Conservation (phyloP, 2,329 filamentous ascomycete species). For the Colletotrichum sp. region DNA sequence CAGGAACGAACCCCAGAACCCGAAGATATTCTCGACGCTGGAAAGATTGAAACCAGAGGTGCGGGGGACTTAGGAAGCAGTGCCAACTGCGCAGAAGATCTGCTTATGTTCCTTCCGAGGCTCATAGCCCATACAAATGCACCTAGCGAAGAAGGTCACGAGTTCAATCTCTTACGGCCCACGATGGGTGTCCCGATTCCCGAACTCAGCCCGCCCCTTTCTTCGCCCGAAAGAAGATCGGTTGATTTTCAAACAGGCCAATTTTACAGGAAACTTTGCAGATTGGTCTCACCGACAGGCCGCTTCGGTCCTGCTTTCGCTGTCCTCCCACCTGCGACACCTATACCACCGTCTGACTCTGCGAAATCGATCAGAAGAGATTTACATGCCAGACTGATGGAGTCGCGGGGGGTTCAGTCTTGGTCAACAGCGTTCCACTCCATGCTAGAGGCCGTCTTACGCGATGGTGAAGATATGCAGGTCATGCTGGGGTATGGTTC, state of each 20-base stretch:
- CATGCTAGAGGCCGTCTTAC: conserved; percentile 59
- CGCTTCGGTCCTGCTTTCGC: conserved; percentile 52
- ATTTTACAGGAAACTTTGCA: conserved; percentile 49
- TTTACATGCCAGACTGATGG: conserved; percentile 4
- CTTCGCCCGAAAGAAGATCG: conserved; percentile 33
- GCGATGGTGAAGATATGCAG: conserved; percentile 65
- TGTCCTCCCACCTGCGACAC: conserved; percentile 30
- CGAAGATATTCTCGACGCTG: background rate
- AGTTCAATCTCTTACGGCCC: conserved; percentile 49
- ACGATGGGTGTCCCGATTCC: conserved; percentile 42
- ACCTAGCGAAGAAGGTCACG: conserved; percentile 31
- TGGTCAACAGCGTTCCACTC: conserved; percentile 64
- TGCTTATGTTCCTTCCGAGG: conserved; percentile 35
- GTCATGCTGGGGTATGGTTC: conserved; percentile 62
- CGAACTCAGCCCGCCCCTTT: conserved; percentile 36
- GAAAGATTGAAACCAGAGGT: background rate
- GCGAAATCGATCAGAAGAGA: background rate
- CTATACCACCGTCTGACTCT: background rate
- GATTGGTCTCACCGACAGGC: conserved; percentile 47
- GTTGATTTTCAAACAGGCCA: conserved; percentile 54
- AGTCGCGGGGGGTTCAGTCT: conserved; percentile 28
- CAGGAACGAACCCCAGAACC: conserved; percentile 3
- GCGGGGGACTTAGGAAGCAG: background rate
- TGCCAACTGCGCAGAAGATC: background rate
- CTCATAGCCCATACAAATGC: conserved; percentile 42